Evolutionary conservation across 345 rosid genomes (phyloP).

Genomic region (Reutealis trisperma): DNA sequence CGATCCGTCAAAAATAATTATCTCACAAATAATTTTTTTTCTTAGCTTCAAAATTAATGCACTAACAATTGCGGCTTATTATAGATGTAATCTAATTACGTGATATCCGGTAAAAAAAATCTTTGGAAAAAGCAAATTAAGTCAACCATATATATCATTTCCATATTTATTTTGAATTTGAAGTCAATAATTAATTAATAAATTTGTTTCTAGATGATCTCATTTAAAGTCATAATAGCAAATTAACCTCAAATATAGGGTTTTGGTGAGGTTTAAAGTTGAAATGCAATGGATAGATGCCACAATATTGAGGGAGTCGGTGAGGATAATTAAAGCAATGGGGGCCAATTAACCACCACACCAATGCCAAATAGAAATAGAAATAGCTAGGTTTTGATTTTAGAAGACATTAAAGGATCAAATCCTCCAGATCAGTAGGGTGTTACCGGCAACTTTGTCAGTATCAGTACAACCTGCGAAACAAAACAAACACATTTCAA

Average conservation of each 20-base stretch:
- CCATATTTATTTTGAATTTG: too few relatives aligned
- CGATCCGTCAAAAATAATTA: too few relatives aligned
- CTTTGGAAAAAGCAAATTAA: too few relatives aligned
- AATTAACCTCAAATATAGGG: not conserved
- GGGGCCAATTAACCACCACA: conserved; percentile 16
- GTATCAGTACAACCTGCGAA: conserved; percentile 19
- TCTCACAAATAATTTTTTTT: too few relatives aligned
- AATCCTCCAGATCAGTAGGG: not conserved
- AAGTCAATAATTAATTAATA: too few relatives aligned
- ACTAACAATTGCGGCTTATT: too few relatives aligned
- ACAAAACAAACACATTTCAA: conserved; percentile 35
- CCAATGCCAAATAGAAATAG: not conserved
- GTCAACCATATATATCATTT: too few relatives aligned
- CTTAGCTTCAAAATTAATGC: too few relatives aligned
- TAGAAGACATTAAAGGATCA: too few relatives aligned
- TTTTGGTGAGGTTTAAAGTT: conserved; percentile 16
- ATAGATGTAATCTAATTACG: too few relatives aligned
- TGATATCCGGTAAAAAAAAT: too few relatives aligned
- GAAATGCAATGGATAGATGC: conserved; percentile 12
- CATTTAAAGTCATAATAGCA: not conserved
- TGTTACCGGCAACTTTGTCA: conserved; percentile 37
- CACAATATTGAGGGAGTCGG: conserved; percentile 36
- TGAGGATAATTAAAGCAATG: conserved; percentile 6
- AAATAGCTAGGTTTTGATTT: not conserved
- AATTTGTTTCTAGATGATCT: not conserved